These are phyloP conservation scores for Peronosclerospora sorghi DNA, from an alignment of 352 stramenopile species.

Conservation along the genomic window DNA sequence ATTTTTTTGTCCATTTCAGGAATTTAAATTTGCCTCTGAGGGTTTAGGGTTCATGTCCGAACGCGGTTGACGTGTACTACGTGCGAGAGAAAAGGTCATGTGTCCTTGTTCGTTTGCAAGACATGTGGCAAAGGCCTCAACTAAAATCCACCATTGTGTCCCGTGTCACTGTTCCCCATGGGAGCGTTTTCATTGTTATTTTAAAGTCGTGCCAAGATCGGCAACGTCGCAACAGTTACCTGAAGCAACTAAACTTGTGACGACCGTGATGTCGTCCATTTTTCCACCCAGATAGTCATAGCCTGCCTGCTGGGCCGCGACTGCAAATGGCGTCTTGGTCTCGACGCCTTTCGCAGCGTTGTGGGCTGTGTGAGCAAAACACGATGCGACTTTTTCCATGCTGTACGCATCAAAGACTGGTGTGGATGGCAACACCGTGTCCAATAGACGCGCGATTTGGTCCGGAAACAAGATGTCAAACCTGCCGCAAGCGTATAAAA, in stretches of 20 bases:
- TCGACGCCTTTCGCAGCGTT: conserved; percentile 64
- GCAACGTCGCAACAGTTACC: too few species aligned
- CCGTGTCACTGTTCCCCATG: too few species aligned
- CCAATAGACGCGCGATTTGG: conserved; percentile 67
- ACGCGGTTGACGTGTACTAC: too few species aligned
- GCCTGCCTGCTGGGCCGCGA: conserved; percentile 54
- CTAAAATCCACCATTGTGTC: too few species aligned
- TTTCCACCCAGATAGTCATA: conserved; percentile 81
- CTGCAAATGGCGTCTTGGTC: conserved; percentile 64
- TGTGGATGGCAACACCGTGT: conserved; percentile 47
- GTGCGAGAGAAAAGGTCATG: too few species aligned
- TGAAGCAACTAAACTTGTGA: conserved; percentile 57
- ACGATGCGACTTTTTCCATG: conserved; percentile 73
- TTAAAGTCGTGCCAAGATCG: too few species aligned
- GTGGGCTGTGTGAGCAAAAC: conserved; percentile 71
- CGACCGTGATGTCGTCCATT: conserved; percentile 87
- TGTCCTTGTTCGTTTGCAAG: too few species aligned
- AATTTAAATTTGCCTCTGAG: too few species aligned
- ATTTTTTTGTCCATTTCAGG: too few species aligned
- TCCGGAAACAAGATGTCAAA: conserved; percentile 93
- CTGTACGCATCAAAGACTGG: conserved; percentile 35
- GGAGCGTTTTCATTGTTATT: too few species aligned
- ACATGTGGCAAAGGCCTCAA: too few species aligned
- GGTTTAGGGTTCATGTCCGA: too few species aligned
- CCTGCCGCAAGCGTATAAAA: conserved; percentile 16